Conservation (phyloP, 768 basidiomycete genomes). For the Cyclocybe aegerita region DNA sequence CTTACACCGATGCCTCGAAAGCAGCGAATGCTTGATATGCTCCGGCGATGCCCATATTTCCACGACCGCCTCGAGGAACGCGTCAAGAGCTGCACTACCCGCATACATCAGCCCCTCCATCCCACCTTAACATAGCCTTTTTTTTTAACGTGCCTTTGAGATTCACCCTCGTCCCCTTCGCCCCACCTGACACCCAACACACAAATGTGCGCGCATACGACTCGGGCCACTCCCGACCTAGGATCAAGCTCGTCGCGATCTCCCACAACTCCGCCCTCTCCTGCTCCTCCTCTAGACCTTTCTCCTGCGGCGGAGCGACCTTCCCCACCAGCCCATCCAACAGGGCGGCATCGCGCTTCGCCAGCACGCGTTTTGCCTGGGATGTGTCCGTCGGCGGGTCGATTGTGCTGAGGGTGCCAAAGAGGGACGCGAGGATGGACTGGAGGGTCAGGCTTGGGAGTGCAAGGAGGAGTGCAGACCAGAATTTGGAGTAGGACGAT, state of each 20-base stretch:
- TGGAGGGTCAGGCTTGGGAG: constrained; percentile 52
- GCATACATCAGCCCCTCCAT: background rate
- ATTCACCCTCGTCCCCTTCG: constrained; percentile 24
- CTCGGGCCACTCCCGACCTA: constrained; percentile 57
- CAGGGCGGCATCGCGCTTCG: constrained; percentile 56
- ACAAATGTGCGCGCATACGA: constrained; percentile 61
- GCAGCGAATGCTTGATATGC: constrained; percentile 77
- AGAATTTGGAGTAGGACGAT: constrained; percentile 44
- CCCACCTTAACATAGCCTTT: background rate
- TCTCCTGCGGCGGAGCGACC: constrained; percentile 22
- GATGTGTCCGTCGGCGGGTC: constrained; percentile 26
- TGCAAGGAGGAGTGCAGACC: constrained; percentile 45
- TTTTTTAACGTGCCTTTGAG: constrained; percentile 25
- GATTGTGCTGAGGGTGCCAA: constrained; percentile 44
- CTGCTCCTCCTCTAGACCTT: background rate
- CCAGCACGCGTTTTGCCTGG: constrained; percentile 33
- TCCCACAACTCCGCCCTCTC: constrained; percentile 54
- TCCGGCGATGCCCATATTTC: constrained; percentile 75
- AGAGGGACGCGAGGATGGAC: constrained; percentile 58
- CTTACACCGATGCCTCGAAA: constrained; percentile 77
- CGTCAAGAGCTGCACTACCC: constrained; percentile 39
- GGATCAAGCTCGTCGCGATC: constrained; percentile 41
- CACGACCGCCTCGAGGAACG: constrained; percentile 48
- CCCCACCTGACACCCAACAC: constrained; percentile 61
- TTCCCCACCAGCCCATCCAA: constrained; percentile 55